Evolutionary conservation across 1,284 basidiomycete species (phyloP), one percentile per base, ranked within the genome.

Genomic region (Rhodotorula mucilaginosa): DNA sequence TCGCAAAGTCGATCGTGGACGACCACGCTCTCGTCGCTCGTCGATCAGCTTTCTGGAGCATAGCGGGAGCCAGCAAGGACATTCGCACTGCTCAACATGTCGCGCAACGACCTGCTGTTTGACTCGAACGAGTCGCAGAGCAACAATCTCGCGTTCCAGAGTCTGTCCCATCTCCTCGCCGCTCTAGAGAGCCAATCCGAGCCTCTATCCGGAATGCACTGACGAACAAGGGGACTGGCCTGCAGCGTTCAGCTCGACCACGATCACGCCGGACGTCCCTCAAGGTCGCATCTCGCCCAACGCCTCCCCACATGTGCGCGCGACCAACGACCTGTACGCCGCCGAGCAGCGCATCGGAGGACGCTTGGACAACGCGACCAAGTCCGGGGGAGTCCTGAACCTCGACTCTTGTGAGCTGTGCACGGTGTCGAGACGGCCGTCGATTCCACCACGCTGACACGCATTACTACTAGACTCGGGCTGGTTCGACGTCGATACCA

Each of bases 401-500:
- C 62, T 76, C 23, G 75, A 76, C 60, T 76, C 68, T 21, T 76
- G 74, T 74, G 23, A 19, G 72, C 44, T 10, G 3, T 29, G 15
- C 26, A 16, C 54, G 10, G 18, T 16, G 13, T 16, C 52, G 52
- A n/a, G 26, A 54, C 7, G 2, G n/a, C 26, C 8, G 44, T 26
- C 2, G 7, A 29, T 1, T 51, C 7, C 5, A 10, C 18, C 23
- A 21, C 31, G 23, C 15, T 2, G 10, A 5, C 15, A 7, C 5
- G 3, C 29, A 61, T 59, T 46, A 3, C 0, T 18, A 0, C 1
- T 16, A 76, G 74, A 84, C 73, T 81, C 83, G 74, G 78, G 78
- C n/a, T 83, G 83, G 78, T 84, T 84, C 76, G 83, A 84, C 71
- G 81, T 84, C 64, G 82, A 83, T 70, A 82, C 78, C 18, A 26